phyloP scores from a whole-genome alignment of 495 filamentous ascomycete genomes.

The Neurospora africana region DNA sequence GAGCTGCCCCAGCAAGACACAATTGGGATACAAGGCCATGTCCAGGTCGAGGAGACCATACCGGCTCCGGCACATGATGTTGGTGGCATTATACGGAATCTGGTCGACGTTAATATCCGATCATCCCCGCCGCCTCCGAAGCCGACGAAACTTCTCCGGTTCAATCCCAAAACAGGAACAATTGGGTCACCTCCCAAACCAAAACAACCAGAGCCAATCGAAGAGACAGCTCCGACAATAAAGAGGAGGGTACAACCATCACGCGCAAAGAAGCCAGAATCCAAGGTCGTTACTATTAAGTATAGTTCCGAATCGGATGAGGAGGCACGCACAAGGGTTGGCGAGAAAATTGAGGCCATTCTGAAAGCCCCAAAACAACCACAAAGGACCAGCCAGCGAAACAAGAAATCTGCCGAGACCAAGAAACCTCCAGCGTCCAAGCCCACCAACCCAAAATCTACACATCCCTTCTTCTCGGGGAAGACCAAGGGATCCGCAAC shows the following conservation, averaged over 20 bases:
- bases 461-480: slow-evolving; percentile 72
- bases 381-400: slow-evolving; percentile 15
- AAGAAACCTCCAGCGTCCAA: neutral
- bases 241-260: neutral
- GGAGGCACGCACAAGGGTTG: slow-evolving; percentile 23
- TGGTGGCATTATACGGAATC: neutral
- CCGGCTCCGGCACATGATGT: neutral
- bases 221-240: neutral
- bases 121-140: slow-evolving; percentile 9
- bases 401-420: neutral
- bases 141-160: slow-evolving; percentile 34
- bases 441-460: slow-evolving; percentile 40
- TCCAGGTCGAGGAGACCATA: neutral
- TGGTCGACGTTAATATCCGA: neutral
- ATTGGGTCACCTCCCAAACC: slow-evolving; percentile 42
- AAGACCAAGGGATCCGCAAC: slow-evolving; percentile 23
- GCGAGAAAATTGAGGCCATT: slow-evolving; percentile 24
- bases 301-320: slow-evolving; percentile 23
- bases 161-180: slow-evolving; percentile 43
- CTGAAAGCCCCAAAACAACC: slow-evolving; percentile 10
- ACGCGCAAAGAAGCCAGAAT: slow-evolving; percentile 6
- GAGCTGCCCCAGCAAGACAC: neutral
- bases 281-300: slow-evolving; percentile 19
- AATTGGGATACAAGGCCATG: neutral
- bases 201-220: slow-evolving; percentile 6